These are phyloP conservation scores for Sclerotinia nivalis DNA, from an alignment of 2,329 filamentous ascomycete species.

Conservation along the genomic window DNA sequence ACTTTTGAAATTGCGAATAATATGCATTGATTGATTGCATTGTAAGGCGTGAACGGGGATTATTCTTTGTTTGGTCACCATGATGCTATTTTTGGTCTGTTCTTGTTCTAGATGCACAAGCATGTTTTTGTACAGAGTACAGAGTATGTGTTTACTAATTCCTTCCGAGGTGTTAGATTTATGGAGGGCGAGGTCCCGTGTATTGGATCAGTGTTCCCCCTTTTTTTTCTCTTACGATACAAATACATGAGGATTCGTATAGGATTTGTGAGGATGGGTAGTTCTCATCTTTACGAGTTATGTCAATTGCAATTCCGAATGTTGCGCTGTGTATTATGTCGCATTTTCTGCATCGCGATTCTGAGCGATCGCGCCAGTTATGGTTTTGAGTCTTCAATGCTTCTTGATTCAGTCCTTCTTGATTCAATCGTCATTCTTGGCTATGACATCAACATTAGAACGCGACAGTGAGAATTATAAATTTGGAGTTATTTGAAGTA, in stretches of 20 bases:
- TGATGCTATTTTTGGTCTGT: neutral
- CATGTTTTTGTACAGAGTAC: neutral
- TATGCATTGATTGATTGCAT: too few relatives aligned
- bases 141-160: neutral
- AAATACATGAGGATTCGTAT: neutral
- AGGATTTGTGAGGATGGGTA: neutral
- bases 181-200: neutral
- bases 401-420: too few relatives aligned
- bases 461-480: too few relatives aligned
- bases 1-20: neutral
- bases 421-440: too few relatives aligned
- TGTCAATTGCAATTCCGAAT: neutral
- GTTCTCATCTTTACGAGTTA: neutral
- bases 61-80: neutral
- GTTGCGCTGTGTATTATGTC: too few relatives aligned
- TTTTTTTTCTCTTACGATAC: too few relatives aligned
- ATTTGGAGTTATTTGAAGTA: too few relatives aligned
- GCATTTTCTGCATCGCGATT: too few relatives aligned
- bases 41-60: too few relatives aligned
- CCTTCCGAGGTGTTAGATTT: neutral
- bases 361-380: too few relatives aligned
- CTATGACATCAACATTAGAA: too few relatives aligned
- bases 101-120: neutral
- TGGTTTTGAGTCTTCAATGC: too few relatives aligned
- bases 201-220: neutral